phyloP scores from a whole-genome alignment of 1,139 yeast genomes.

The Geotrichum fermentans region DNA sequence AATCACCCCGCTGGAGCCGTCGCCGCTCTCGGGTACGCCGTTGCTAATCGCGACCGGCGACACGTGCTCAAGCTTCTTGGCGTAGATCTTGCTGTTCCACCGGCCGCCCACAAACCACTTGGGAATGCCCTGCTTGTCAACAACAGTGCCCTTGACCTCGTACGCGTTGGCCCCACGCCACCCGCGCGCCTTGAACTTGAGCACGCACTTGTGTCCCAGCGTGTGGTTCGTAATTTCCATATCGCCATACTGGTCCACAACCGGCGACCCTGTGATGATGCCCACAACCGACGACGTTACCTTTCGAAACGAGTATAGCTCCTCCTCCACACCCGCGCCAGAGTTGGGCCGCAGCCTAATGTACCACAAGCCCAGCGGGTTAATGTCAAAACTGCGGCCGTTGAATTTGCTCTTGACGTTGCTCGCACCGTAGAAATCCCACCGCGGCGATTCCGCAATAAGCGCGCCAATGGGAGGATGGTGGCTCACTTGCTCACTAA shows the following conservation, averaged over 20 bases:
- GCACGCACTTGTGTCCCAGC: conserved; percentile 72
- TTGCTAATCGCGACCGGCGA: conserved; percentile 22
- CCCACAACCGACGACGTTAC: conserved; percentile 93
- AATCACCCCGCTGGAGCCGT: conserved; percentile 26
- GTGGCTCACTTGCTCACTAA: conserved; percentile 95
- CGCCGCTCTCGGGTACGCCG: conserved; percentile 21
- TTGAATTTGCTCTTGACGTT: conserved; percentile 84
- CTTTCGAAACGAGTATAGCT: conserved; percentile 86
- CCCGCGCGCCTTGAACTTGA: conserved; percentile 84
- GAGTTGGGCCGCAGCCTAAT: conserved; percentile 70
- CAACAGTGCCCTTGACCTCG: conserved; percentile 78
- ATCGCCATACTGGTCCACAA: conserved; percentile 89
- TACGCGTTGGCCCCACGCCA: conserved; percentile 93
- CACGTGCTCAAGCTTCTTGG: conserved; percentile 47
- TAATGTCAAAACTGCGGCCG: conserved; percentile 91
- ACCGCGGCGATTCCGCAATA: conserved; percentile 75
- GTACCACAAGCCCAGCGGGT: conserved; percentile 91
- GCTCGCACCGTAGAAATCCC: conserved; percentile 96
- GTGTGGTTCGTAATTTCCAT: conserved; percentile 82
- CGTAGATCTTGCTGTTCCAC: conserved; percentile 87
- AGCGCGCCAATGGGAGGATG: conserved; percentile 96
- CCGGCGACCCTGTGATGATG: conserved; percentile 88
- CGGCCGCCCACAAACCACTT: conserved; percentile 79
- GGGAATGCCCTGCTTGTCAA: conserved; percentile 45
- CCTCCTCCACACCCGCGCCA: conserved; percentile 50